phyloP scores from a whole-genome alignment of 2,329 filamentous ascomycete genomes.

The Geosmithia flava region DNA sequence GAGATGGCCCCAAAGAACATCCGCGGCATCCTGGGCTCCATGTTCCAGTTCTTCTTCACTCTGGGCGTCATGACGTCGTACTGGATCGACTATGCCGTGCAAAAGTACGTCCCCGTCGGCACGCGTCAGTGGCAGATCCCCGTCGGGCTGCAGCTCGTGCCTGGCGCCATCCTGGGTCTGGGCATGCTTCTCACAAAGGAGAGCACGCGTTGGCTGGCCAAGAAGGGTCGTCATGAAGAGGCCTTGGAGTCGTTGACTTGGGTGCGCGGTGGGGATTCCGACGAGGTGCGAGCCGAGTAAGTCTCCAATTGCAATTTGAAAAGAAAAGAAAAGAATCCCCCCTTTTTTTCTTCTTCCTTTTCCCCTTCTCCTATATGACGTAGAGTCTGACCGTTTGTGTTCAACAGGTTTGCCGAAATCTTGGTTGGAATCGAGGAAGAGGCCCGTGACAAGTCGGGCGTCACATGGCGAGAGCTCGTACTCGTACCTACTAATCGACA shows the following conservation, averaged over 20 bases:
- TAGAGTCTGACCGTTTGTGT: not conserved
- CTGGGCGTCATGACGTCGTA: constrained; percentile 27
- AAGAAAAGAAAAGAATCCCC: not conserved
- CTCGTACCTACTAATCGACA: constrained; percentile 32
- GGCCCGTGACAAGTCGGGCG: constrained; percentile 25
- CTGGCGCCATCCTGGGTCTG: constrained; percentile 29
- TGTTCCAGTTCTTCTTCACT: constrained; percentile 33
- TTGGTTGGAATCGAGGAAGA: constrained; percentile 34
- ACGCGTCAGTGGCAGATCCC: constrained; percentile 38
- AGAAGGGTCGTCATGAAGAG: constrained; percentile 29
- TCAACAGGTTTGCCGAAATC: constrained; percentile 26
- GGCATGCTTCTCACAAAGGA: constrained; percentile 37
- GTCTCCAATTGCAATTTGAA: not conserved
- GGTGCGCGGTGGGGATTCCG: constrained; percentile 33
- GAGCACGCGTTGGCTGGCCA: constrained; percentile 32
- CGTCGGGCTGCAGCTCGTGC: constrained; percentile 31
- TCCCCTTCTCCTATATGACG: no score
- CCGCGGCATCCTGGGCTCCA: constrained; percentile 26
- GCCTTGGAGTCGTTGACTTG: constrained; percentile 34
- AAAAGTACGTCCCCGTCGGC: constrained; percentile 19
- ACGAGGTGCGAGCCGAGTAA: constrained; percentile 20
- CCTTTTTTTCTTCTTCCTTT: no score
- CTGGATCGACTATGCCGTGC: constrained; percentile 34
- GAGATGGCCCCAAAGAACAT: constrained; percentile 34
- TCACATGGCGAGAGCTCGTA: constrained; percentile 30